Percentiles rank a stretch among this genome's conserved stretches.
Conservation (phyloP, 2,329 filamentous ascomycete species). For the Venturia oleaginea region DNA sequence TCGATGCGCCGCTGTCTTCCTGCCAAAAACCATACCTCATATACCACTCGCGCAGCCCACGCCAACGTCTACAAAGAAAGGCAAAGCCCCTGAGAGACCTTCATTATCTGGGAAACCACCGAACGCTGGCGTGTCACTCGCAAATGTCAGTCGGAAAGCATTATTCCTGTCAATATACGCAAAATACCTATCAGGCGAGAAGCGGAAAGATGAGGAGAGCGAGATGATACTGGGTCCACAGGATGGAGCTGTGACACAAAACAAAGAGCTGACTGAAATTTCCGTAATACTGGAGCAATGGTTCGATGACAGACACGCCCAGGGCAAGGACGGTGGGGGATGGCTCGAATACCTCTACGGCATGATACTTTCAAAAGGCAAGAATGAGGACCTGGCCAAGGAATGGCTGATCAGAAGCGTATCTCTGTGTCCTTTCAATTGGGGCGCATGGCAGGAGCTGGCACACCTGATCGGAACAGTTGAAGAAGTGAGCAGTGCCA, state of each 20-base stretch:
- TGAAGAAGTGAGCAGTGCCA: conserved; percentile 59
- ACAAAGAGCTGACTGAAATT: conserved; percentile 73
- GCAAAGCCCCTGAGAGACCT: conserved; percentile 41
- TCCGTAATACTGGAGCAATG: conserved; percentile 70
- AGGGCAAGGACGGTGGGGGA: conserved; percentile 63
- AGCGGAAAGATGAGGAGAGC: conserved; percentile 89
- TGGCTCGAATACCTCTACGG: conserved; percentile 94
- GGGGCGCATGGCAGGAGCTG: conserved; percentile 94
- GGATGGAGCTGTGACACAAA: conserved; percentile 73
- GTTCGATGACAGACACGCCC: conserved; percentile 57
- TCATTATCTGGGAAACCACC: conserved; percentile 19
- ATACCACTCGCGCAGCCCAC: conserved; percentile 23
- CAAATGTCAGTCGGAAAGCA: conserved; percentile 72
- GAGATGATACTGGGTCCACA: conserved; percentile 95
- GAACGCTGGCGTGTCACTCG: conserved; percentile 27
- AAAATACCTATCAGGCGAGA: conserved; percentile 87
- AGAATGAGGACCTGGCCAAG: conserved; percentile 78
- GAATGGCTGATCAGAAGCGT: conserved; percentile 83
- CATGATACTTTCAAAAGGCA: conserved; percentile 79
- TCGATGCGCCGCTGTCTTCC: conserved; percentile 80
- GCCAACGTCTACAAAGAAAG: conserved; percentile 40
- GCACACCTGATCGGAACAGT: conserved; percentile 67
- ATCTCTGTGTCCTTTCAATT: conserved; percentile 86
- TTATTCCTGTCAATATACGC: conserved; percentile 88
- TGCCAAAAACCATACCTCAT: conserved; percentile 67